Evolutionary conservation across 2,329 filamentous ascomycete genomes (phyloP).

Genomic region (Trichoderma sp.): DNA sequence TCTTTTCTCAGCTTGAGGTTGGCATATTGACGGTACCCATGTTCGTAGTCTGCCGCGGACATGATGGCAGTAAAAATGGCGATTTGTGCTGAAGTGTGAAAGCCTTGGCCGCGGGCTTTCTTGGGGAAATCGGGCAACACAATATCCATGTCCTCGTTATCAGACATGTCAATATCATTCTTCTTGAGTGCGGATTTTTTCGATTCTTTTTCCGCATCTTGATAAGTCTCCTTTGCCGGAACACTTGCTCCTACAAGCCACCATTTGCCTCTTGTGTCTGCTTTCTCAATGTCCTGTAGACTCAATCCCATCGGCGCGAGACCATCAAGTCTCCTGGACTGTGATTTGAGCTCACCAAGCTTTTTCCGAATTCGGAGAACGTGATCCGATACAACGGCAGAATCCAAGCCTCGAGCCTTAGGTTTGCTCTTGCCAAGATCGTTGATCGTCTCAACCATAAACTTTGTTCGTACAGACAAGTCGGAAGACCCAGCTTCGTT

Average conservation of each 20-base stretch:
- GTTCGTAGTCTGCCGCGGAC: conserved; percentile 79
- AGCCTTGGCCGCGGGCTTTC: conserved; percentile 77
- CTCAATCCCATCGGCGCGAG: conserved; percentile 81
- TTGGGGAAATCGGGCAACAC: conserved; percentile 66
- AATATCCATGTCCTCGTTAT: conserved; percentile 48
- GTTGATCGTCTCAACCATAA: conserved; percentile 96
- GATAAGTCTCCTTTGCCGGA: conserved; percentile 42
- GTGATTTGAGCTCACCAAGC: conserved; percentile 71
- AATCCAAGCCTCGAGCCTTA: conserved; percentile 71
- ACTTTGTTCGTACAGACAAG: conserved; percentile 85
- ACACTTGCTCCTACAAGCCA: conserved; percentile 98
- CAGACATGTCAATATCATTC: conserved; percentile 32
- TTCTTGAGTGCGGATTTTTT: conserved; percentile 27
- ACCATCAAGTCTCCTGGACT: conserved; percentile 62
- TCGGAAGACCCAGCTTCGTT: conserved; percentile 66
- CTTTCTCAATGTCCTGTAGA: conserved; percentile 77
- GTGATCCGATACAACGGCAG: conserved; percentile 75
- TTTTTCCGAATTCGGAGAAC: conserved; percentile 87
- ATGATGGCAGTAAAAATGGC: conserved; percentile 94
- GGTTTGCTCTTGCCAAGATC: conserved; percentile 93
- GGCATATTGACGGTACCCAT: conserved; percentile 76
- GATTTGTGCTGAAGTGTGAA: conserved; percentile 82
- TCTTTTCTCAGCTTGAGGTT: conserved; percentile 84
- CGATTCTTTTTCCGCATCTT: conserved; percentile 23
- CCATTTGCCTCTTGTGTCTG: conserved; percentile 91